These are phyloP conservation scores for Tricladium varicosporioides DNA, from an alignment of 2,329 filamentous ascomycete species.

Conservation along the genomic window DNA sequence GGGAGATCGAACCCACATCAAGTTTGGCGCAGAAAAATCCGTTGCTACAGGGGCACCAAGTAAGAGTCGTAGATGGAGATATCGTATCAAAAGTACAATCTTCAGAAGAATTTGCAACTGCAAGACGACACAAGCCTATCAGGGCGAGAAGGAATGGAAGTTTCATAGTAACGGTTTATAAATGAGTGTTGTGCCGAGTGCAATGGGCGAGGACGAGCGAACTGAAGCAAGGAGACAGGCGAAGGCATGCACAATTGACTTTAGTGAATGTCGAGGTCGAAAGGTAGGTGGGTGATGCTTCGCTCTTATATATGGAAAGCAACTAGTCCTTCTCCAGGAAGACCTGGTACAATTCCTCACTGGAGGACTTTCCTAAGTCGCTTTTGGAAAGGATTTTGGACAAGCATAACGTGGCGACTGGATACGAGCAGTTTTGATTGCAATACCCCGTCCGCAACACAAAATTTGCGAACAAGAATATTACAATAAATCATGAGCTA, in stretches of 20 bases:
- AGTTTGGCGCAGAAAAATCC: constrained; percentile 21
- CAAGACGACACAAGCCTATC: background rate
- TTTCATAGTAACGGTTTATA: background rate
- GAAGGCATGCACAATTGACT: no score
- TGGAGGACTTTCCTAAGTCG: no score
- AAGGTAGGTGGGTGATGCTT: no score
- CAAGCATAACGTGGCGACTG: background rate
- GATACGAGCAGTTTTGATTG: background rate
- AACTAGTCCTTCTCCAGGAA: background rate
- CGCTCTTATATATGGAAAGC: no score
- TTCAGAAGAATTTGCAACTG: background rate
- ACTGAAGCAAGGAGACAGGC: background rate
- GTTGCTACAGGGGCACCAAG: constrained; percentile 23
- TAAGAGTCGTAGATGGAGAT: constrained; percentile 6
- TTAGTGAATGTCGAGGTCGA: no score
- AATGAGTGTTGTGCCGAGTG: background rate
- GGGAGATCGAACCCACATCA: constrained; percentile 11
- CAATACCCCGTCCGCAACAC: background rate
- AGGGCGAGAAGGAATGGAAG: background rate
- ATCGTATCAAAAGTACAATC: background rate
- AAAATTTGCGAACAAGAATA: background rate
- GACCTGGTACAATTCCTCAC: background rate
- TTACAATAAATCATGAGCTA: background rate
- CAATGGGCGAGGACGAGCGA: background rate
- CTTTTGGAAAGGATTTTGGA: background rate